Evolutionary conservation across 2,329 filamentous ascomycete species (phyloP).

Genomic region (Neurospora sp.): DNA sequence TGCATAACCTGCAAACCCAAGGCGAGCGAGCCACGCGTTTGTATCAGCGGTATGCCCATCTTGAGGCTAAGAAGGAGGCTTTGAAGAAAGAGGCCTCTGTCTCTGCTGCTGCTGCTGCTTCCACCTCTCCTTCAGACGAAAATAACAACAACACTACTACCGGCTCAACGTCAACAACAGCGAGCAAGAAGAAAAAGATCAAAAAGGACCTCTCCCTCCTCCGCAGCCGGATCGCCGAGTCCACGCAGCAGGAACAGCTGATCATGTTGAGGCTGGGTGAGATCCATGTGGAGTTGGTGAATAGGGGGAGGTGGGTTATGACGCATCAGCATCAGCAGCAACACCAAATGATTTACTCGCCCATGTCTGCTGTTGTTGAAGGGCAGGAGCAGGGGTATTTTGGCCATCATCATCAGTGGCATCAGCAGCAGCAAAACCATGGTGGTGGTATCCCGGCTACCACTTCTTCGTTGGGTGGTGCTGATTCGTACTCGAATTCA

Average conservation of each 20-base stretch:
- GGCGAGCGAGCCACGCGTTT: constrained; percentile 28
- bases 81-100: background rate
- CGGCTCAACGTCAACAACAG: background rate
- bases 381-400: background rate
- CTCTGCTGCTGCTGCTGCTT: constrained; percentile 1
- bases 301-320: constrained; percentile 28
- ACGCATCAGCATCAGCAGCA: constrained; percentile 19
- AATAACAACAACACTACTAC: background rate
- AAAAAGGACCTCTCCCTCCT: constrained; percentile 34
- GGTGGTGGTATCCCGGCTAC: background rate
- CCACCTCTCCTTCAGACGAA: background rate
- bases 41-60: constrained; percentile 26
- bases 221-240: constrained; percentile 32
- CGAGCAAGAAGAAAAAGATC: constrained; percentile 12
- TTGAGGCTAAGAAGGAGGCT: constrained; percentile 22
- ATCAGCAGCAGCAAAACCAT: background rate
- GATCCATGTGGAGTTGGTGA: constrained; percentile 38
- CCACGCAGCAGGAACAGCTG: constrained; percentile 34
- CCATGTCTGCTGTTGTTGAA: background rate
- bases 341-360: background rate
- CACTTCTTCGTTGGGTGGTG: background rate
- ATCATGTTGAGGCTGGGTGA: constrained; percentile 39
- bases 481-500: background rate
- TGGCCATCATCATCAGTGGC: background rate
- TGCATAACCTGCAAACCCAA: constrained; percentile 30